These are phyloP conservation scores for Boletales sp. DNA, from an alignment of 768 basidiomycete species.

Conservation along the genomic window DNA sequence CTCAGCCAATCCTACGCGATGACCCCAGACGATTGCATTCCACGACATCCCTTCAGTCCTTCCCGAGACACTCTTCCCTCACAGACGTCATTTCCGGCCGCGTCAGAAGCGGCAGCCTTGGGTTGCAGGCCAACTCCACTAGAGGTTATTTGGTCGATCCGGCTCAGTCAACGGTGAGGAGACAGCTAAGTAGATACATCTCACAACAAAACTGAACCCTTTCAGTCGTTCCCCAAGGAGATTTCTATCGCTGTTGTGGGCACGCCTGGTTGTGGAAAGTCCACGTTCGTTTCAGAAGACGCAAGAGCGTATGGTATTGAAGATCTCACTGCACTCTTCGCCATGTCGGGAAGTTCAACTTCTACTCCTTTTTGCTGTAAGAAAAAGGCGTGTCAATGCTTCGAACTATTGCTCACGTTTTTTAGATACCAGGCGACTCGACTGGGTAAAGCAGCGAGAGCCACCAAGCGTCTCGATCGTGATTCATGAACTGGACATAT, in stretches of 20 bases:
- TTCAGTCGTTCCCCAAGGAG: conserved; percentile 28
- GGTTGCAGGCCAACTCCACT: conserved; percentile 35
- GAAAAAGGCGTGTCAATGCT: background rate
- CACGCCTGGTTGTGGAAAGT: conserved; percentile 77
- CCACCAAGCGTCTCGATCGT: conserved; percentile 44
- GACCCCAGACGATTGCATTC: conserved; percentile 38
- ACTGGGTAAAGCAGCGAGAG: conserved; percentile 37
- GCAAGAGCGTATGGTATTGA: conserved; percentile 58
- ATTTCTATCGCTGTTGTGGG: conserved; percentile 79
- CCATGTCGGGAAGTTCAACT: conserved; percentile 30
- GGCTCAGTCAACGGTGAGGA: conserved; percentile 23
- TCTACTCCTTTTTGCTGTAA: conserved; percentile 41
- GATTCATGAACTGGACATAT: conserved; percentile 54
- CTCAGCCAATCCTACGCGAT: conserved; percentile 36
- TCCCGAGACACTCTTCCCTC: conserved; percentile 29
- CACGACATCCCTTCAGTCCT: conserved; percentile 37
- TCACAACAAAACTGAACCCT: conserved; percentile 6
- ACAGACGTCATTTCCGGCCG: conserved; percentile 40
- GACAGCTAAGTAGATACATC: background rate
- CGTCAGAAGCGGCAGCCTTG: conserved; percentile 60
- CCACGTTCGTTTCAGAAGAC: conserved; percentile 74
- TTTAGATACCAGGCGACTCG: conserved; percentile 31
- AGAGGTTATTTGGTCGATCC: conserved; percentile 17
- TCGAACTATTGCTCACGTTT: conserved; percentile 21
- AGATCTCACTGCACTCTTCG: conserved; percentile 35